These are phyloP conservation scores for Neurospora sp. DNA, from an alignment of 495 filamentous ascomycete species.

Conservation along the genomic window DNA sequence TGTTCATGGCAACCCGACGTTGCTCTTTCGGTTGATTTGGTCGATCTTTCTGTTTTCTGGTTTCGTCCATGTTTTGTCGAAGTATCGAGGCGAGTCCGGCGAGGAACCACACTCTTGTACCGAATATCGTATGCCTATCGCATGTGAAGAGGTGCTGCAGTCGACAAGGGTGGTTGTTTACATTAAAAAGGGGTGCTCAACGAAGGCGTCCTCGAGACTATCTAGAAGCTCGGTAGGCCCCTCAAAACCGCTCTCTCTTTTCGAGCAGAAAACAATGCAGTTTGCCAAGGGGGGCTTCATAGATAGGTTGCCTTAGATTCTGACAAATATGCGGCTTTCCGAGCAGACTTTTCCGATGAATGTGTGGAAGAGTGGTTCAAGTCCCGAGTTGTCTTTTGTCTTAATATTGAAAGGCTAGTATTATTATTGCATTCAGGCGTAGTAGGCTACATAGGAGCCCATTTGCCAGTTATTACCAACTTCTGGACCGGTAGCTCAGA, in stretches of 20 bases:
- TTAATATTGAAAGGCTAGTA: not conserved
- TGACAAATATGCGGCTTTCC: not conserved
- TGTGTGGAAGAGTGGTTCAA: not conserved
- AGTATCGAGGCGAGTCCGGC: not conserved
- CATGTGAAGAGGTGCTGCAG: not conserved
- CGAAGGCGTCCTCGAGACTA: not conserved
- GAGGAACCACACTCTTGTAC: not conserved
- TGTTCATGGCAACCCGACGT: not conserved
- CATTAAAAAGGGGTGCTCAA: not conserved
- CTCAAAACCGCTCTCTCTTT: not conserved
- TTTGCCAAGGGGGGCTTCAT: not conserved
- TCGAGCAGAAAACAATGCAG: not conserved
- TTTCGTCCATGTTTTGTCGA: not conserved
- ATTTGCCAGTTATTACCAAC: not conserved
- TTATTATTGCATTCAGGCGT: not conserved
- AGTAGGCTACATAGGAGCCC: not conserved
- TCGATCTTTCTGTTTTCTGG: not conserved
- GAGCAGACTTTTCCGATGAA: not conserved
- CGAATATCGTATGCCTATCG: not conserved
- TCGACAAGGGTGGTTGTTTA: not conserved
- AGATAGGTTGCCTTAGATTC: too few species aligned
- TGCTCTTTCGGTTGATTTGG: not conserved
- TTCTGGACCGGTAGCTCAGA: not conserved
- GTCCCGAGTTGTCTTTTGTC: not conserved
- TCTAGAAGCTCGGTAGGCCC: not conserved